Evolutionary conservation across 306 rosid genomes (phyloP).

Genomic region (Cicer chorassanicum): DNA sequence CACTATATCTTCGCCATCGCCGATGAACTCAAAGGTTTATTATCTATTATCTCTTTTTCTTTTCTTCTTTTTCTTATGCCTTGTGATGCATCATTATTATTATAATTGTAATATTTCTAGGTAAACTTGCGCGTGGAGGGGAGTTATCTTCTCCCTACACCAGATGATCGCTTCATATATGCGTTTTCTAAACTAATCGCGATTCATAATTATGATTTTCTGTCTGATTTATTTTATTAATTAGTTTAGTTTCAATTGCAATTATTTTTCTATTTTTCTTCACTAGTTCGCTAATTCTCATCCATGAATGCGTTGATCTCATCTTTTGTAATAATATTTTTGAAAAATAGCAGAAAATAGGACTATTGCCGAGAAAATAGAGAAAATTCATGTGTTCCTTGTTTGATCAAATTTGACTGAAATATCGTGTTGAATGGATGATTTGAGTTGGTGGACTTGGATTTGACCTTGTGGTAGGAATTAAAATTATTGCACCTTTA

Average conservation of each 20-base stretch:
- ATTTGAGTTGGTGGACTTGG: slow-evolving; percentile 21
- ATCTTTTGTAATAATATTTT: background rate
- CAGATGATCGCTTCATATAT: slow-evolving; percentile 15
- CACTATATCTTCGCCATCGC: slow-evolving; percentile 81
- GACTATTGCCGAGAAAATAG: slow-evolving; percentile 15
- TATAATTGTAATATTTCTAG: background rate
- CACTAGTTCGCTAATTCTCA: background rate
- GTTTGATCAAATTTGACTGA: slow-evolving; percentile 26
- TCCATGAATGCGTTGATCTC: slow-evolving; percentile 29
- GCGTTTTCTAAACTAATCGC: slow-evolving; percentile 4
- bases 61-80: background rate
- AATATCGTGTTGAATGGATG: slow-evolving; percentile 10
- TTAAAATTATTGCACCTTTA: background rate
- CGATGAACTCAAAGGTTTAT: slow-evolving; percentile 72
- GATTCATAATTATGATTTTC: slow-evolving; percentile 30
- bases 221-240: background rate
- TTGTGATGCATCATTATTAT: slow-evolving; percentile 18
- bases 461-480: slow-evolving; percentile 13
- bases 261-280: slow-evolving; percentile 7
- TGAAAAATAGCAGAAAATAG: background rate
- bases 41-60: background rate
- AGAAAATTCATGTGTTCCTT: background rate
- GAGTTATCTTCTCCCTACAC: background rate
- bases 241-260: background rate
- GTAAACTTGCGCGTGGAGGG: slow-evolving; percentile 19